Evolutionary conservation across 495 filamentous ascomycete genomes (phyloP).

Genomic region (Lindgomyces ingoldianus): DNA sequence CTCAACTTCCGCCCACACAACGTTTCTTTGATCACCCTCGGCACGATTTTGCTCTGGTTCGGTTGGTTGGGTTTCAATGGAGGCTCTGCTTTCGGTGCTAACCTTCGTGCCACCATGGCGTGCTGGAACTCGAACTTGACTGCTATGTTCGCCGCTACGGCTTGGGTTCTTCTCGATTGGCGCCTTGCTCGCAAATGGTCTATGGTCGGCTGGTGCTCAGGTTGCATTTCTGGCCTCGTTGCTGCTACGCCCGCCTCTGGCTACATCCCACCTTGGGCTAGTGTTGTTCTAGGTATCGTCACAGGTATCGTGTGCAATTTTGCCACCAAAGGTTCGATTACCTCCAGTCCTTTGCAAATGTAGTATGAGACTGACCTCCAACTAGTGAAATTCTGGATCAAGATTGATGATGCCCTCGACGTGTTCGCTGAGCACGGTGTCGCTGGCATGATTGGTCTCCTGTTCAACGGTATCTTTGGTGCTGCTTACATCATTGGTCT

Average conservation of each 20-base stretch:
- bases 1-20: slow-evolving; percentile 88
- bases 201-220: slow-evolving; percentile 98
- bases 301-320: slow-evolving; percentile 91
- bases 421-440: slow-evolving; percentile 98
- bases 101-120: slow-evolving; percentile 91
- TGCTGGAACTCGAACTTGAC: slow-evolving; percentile 97
- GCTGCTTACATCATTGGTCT: slow-evolving; percentile 88
- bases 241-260: slow-evolving; percentile 43
- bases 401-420: slow-evolving; percentile 96
- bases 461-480: slow-evolving; percentile 91
- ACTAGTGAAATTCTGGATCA: slow-evolving; percentile 88
- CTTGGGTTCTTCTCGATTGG: slow-evolving; percentile 93
- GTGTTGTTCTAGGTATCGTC: slow-evolving; percentile 79
- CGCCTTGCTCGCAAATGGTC: slow-evolving; percentile 96
- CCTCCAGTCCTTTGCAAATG: background rate
- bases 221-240: slow-evolving; percentile 62
- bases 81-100: slow-evolving; percentile 94
- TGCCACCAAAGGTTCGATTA: slow-evolving; percentile 71
- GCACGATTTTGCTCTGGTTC: slow-evolving; percentile 95
- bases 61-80: slow-evolving; percentile 99
- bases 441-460: slow-evolving; percentile 86
- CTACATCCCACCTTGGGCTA: slow-evolving; percentile 84
- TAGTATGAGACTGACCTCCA: slow-evolving; percentile 39
- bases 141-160: slow-evolving; percentile 81
- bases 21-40: slow-evolving; percentile 93